These are phyloP conservation scores for Babesia divergens DNA, from an alignment of 169 alveolate genomes.

Conservation along the genomic window DNA sequence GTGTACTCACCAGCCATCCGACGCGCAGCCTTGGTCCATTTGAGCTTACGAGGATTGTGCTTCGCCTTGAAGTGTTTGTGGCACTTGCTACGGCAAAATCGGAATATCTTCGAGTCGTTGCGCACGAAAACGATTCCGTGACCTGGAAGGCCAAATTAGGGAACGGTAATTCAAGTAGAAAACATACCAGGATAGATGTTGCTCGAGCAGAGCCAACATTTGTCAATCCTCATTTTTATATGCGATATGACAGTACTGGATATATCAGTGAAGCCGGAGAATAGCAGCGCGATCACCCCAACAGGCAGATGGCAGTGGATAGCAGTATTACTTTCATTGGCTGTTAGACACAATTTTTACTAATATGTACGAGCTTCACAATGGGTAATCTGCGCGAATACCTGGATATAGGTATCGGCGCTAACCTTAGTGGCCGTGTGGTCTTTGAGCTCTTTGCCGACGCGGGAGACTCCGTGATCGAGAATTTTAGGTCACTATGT, in stretches of 20 bases:
- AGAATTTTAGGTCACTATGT: constrained; percentile 87
- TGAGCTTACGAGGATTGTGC: constrained; percentile 96
- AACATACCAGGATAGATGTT: constrained; percentile 91
- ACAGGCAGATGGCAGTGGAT: no score
- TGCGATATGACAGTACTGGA: constrained; percentile 32
- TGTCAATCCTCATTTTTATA: constrained; percentile 91
- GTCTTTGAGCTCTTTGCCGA: constrained; percentile 90
- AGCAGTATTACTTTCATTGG: neutral
- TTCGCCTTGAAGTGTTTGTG: constrained; percentile 96
- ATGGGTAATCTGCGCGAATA: constrained; percentile 48
- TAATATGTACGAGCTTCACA: no score
- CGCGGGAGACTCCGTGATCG: constrained; percentile 87
- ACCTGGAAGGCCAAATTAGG: constrained; percentile 62
- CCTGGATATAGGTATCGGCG: constrained; percentile 75
- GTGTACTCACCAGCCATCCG: constrained; percentile 85
- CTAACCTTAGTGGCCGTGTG: constrained; percentile 84
- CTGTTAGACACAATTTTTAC: neutral
- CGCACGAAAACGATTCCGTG: constrained; percentile 98
- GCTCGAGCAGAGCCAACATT: constrained; percentile 95
- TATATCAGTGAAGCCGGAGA: neutral
- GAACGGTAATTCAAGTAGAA: neutral
- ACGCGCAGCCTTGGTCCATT: constrained; percentile 99
- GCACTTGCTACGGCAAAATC: constrained; percentile 98
- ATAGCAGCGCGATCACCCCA: neutral
- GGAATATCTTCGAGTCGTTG: constrained; percentile 95